Percentiles rank a stretch among this genome's conserved stretches.
These are phyloP conservation scores for Daldinia vernicosa DNA, from an alignment of 495 filamentous ascomycete species.

Conservation along the genomic window DNA sequence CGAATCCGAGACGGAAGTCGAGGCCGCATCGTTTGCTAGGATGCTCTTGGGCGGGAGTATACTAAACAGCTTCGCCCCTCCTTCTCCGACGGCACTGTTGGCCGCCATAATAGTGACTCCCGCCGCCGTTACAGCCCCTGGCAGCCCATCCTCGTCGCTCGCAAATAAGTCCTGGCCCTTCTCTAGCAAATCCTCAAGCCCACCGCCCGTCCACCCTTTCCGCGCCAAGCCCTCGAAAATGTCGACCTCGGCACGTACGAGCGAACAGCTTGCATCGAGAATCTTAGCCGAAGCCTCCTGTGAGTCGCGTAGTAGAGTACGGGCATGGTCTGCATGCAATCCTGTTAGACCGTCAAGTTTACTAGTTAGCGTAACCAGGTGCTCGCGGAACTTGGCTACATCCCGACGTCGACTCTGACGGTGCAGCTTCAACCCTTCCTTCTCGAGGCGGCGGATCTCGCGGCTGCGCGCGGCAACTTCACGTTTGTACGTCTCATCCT, in stretches of 20 bases:
- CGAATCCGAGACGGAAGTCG: constrained; percentile 44
- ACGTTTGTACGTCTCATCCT: constrained; percentile 65
- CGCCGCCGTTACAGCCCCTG: constrained; percentile 24
- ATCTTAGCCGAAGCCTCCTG: constrained; percentile 67
- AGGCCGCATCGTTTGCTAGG: constrained; percentile 53
- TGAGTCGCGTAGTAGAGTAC: constrained; percentile 61
- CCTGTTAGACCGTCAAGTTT: constrained; percentile 68
- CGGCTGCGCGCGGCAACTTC: constrained; percentile 57
- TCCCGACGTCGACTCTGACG: constrained; percentile 61
- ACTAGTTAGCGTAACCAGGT: constrained; percentile 66
- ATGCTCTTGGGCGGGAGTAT: constrained; percentile 66
- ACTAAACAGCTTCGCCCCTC: constrained; percentile 63
- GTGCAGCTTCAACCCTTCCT: constrained; percentile 67
- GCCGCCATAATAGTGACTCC: constrained; percentile 26
- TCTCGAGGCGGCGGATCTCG: constrained; percentile 67
- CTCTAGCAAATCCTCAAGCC: constrained; percentile 68
- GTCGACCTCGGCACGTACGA: constrained; percentile 71
- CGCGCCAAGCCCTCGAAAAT: constrained; percentile 70
- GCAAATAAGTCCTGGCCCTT: constrained; percentile 69
- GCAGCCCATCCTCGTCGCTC: constrained; percentile 52
- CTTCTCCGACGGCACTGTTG: constrained; percentile 37
- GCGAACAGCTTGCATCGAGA: constrained; percentile 66
- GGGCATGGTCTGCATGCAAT: constrained; percentile 65
- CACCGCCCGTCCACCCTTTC: constrained; percentile 72
- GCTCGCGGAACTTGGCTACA: constrained; percentile 59